Base-by-base conservation (phyloP, 169 alveolate genomes). In the Plasmodium malariae region DNA sequence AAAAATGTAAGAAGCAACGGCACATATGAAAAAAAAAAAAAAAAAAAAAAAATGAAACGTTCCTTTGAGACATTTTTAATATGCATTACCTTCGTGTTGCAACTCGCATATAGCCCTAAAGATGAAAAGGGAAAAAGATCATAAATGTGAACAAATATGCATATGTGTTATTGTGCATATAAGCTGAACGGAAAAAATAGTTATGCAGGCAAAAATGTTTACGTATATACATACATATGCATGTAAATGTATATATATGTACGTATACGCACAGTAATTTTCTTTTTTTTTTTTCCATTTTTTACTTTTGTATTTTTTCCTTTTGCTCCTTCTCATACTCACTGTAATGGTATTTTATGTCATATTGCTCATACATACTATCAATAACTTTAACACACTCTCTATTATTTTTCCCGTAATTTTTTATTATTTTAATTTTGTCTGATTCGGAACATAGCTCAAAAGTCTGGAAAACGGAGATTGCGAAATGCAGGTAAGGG, bases 391-490 rank as follows among this genome's bases (percentile, higher is more conserved):
- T 89, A 34, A 94, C 95, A 60, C 91, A 88, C 26, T 72, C 78
- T 21, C 30, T 49, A 70, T 92, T 92, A 80, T 88, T 72, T 55
- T 72, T 87, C 0, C 96, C 95, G 17, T 92, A 91, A 87, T 94
- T 94, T 59, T 90, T 94, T 59, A 80, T 92, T 36, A 94, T 65
- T 9, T 36, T 51, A 24, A 48, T 60, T 55, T 63, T 83, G 26
- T 94, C 95, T 17, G 57, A 40, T 28, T 94, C 92, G 19, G 87
- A 45, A 30, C 95, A 80, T 43, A 92, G 28, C 70, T 80, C 93
- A 12, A 94, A 51, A 26, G 95, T 89, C 96, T 94, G 28, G 34
- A 43, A 7, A 2, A 63, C 12, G 21, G 24, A 34, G n/a, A n/a
- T n/a, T n/a, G n/a, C n/a, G n/a, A n/a, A n/a, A n/a, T n/a, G n/a